These are phyloP conservation scores for Diaporthe ampelina DNA, from an alignment of 2,329 filamentous ascomycete species.

Conservation along the genomic window DNA sequence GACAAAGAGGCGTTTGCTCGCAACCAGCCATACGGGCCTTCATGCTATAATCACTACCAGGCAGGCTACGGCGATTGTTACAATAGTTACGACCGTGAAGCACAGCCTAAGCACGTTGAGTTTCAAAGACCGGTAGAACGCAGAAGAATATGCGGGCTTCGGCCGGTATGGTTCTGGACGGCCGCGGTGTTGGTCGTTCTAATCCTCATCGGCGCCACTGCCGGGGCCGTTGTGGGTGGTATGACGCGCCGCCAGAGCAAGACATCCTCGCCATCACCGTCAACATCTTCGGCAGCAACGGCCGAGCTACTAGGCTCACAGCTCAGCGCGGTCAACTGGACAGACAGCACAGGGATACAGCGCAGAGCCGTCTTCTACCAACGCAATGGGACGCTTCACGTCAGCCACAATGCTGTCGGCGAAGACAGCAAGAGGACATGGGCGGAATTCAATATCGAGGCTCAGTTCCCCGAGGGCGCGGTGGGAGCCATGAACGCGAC, in stretches of 20 bases:
- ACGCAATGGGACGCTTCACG: not conserved
- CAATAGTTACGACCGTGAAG: too few species aligned
- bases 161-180: not conserved
- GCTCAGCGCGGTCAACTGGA: slow-evolving; percentile 24
- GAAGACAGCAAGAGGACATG: not conserved
- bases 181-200: not conserved
- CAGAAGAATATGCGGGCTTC: slow-evolving; percentile 1
- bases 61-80: not conserved
- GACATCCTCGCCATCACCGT: not conserved
- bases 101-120: not conserved
- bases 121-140: not conserved
- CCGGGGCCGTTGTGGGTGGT: not conserved
- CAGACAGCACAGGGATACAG: not conserved
- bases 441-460: not conserved
- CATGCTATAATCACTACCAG: not conserved
- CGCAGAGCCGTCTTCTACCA: slow-evolving; percentile 6
- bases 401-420: not conserved
- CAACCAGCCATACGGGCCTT: not conserved
- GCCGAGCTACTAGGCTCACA: not conserved
- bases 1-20: not conserved
- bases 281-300: not conserved
- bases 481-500: slow-evolving; percentile 9
- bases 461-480: not conserved
- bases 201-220: not conserved
- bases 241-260: slow-evolving; percentile 3